These are phyloP conservation scores for Stramenopiles sp. DNA, from an alignment of 352 stramenopile genomes.

Conservation along the genomic window DNA sequence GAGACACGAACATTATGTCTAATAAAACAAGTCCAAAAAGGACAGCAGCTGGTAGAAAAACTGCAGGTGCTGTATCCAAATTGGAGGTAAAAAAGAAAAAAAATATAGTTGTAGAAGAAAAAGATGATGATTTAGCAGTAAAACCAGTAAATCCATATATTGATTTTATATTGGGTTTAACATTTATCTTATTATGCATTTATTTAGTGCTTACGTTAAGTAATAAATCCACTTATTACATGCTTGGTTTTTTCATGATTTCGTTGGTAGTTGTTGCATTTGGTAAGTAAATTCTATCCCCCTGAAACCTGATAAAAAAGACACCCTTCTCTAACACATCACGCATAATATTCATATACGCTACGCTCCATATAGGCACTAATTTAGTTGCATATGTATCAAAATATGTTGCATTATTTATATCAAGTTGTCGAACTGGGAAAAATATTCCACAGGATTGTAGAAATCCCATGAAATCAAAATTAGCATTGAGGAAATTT, in stretches of 20 bases:
- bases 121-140: background rate
- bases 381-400: background rate
- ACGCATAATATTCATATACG: too few relatives aligned
- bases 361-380: too few relatives aligned
- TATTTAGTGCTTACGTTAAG: background rate
- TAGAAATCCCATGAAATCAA: conserved; percentile 48
- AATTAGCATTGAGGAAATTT: conserved; percentile 59
- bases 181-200: background rate
- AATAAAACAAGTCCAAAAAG: too few relatives aligned
- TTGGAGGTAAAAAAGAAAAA: too few relatives aligned
- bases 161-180: background rate
- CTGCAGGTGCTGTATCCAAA: too few relatives aligned
- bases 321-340: too few relatives aligned
- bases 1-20: too few relatives aligned
- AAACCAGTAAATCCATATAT: background rate
- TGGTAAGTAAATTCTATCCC: background rate
- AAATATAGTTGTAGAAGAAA: too few relatives aligned
- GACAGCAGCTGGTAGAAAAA: too few relatives aligned
- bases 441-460: conserved; percentile 36
- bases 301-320: too few relatives aligned
- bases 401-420: background rate
- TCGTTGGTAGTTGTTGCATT: background rate
- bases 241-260: background rate
- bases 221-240: background rate
- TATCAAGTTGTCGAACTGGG: background rate